Evolutionary conservation across 345 rosid genomes (phyloP).

Genomic region (Citrus sp.): DNA sequence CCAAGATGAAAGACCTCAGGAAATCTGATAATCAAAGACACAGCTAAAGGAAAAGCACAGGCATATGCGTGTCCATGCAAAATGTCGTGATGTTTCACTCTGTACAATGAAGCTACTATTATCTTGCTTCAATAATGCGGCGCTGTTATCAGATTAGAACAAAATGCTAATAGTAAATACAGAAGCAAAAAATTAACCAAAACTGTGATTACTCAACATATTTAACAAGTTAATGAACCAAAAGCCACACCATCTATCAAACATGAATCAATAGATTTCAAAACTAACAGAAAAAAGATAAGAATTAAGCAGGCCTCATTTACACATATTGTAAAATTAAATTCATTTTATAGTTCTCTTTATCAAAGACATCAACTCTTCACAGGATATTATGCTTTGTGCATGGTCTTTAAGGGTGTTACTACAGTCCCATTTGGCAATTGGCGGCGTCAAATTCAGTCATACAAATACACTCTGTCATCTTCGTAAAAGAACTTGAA

Average conservation of each 20-base stretch:
- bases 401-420: background rate
- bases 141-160: background rate
- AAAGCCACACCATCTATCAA: background rate
- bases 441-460: background rate
- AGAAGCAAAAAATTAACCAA: background rate
- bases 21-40: background rate
- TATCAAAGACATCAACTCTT: background rate
- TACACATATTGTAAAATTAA: background rate
- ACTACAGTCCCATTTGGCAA: background rate
- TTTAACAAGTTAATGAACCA: background rate
- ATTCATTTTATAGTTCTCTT: background rate
- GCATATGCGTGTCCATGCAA: background rate
- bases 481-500: background rate
- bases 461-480: background rate
- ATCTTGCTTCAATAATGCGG: background rate
- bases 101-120: background rate
- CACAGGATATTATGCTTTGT: background rate
- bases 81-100: background rate
- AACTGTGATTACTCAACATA: background rate
- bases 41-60: background rate
- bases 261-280: background rate
- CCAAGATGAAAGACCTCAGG: background rate
- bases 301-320: background rate
- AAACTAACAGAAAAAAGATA: background rate
- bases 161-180: background rate